A percentile compares a stretch with the other conserved stretches of the same genome.
Evolutionary conservation across 805 yeast genomes (phyloP).

Genomic region (Metschnikowia cubensis): DNA sequence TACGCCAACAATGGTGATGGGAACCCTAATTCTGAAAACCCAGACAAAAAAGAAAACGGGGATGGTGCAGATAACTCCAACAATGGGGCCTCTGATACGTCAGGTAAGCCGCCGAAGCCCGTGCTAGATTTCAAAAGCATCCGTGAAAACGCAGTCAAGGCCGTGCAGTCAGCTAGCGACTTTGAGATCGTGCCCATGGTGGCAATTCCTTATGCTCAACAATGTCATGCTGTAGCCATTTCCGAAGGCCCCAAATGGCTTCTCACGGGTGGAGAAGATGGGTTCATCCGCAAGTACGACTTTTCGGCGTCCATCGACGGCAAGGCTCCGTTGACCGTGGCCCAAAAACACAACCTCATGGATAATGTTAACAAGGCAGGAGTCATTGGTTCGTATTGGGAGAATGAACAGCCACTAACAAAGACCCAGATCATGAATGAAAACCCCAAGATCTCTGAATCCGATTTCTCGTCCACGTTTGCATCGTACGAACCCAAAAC

Average conservation of each 20-base stretch:
- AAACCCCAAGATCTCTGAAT: conserved; percentile 35
- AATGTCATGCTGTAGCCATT: conserved; percentile 72
- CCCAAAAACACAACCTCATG: conserved; percentile 84
- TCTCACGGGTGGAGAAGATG: conserved; percentile 95
- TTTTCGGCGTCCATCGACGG: conserved; percentile 83
- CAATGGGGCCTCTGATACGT: background rate
- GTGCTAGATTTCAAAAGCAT: conserved; percentile 3
- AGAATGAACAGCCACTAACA: conserved; percentile 82
- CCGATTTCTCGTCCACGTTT: conserved; percentile 35
- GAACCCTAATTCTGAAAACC: conserved; percentile 19
- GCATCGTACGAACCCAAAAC: conserved; percentile 53
- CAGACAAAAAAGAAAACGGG: conserved; percentile 10
- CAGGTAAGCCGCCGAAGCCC: background rate
- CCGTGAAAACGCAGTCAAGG: conserved; percentile 29
- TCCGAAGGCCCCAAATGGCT: conserved; percentile 82
- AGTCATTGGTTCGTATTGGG: conserved; percentile 83
- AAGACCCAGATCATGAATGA: conserved; percentile 36
- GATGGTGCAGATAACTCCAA: background rate
- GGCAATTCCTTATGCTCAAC: conserved; percentile 79
- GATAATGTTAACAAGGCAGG: conserved; percentile 87
- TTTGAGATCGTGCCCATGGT: conserved; percentile 80
- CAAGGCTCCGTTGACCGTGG: conserved; percentile 78
- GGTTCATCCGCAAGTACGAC: conserved; percentile 86
- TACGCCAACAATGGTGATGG: no score
- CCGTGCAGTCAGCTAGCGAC: conserved; percentile 48